These are phyloP conservation scores for Rhizoclosmatium sp. DNA, from an alignment of 192 early-diverging fungal genomes.

Conservation along the genomic window DNA sequence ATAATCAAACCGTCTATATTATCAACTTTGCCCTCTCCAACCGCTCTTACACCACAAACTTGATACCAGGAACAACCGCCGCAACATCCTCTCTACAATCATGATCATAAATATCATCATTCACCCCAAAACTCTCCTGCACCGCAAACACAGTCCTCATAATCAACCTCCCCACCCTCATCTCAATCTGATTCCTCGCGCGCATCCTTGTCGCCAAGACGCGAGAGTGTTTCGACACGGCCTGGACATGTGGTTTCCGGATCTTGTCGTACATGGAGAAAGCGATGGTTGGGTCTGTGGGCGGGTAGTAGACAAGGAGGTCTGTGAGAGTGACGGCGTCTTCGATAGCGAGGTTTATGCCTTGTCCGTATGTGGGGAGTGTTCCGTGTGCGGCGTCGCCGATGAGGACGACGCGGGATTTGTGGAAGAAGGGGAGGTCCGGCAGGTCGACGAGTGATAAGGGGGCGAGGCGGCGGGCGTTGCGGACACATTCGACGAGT, in stretches of 20 bases:
- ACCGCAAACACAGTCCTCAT: constrained; percentile 7
- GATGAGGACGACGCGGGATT: constrained; percentile 10
- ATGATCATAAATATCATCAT: constrained; percentile 3
- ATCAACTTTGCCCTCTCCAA: neutral
- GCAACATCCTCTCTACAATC: constrained; percentile 1
- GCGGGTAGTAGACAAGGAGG: neutral
- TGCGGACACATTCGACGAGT: neutral
- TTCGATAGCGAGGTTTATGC: constrained; percentile 37
- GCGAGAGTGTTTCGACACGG: neutral
- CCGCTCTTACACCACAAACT: neutral
- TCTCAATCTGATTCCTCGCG: neutral
- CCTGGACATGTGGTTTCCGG: neutral
- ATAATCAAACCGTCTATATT: neutral
- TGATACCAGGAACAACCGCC: neutral
- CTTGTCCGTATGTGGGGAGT: constrained; percentile 42
- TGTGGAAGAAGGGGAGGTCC: neutral
- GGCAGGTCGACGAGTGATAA: neutral
- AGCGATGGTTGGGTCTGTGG: neutral
- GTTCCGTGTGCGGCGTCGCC: constrained; percentile 38
- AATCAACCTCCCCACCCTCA: neutral
- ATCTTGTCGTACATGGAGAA: constrained; percentile 10
- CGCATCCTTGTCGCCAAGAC: neutral
- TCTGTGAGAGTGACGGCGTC: constrained; percentile 32
- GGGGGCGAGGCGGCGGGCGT: neutral
- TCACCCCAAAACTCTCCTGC: neutral